Conservation (phyloP, 2,329 filamentous ascomycete species). For the Cryphonectria radicalis region DNA sequence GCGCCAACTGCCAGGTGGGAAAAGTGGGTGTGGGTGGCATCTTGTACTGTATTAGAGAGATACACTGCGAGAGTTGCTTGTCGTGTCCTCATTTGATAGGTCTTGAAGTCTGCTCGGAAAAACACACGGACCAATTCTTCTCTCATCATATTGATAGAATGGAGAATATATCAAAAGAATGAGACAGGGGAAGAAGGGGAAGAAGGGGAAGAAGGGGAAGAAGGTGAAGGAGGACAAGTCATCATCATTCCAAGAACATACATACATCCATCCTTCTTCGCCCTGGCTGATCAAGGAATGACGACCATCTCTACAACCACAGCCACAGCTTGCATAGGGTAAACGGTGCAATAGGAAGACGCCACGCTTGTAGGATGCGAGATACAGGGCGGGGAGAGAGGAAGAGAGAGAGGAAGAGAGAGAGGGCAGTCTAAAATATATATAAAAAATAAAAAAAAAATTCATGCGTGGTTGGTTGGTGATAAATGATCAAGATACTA, state of each 20-base stretch:
- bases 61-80: constrained; percentile 43
- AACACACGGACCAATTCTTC: constrained; percentile 82
- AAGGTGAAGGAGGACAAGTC: background rate
- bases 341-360: constrained; percentile 3
- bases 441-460: background rate
- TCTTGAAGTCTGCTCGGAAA: constrained; percentile 79
- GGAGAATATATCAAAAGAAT: background rate
- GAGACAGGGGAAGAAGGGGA: background rate
- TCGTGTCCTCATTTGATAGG: constrained; percentile 58
- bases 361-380: background rate
- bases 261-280: too few relatives aligned
- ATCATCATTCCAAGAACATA: background rate
- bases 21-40: background rate
- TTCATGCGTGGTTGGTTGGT: constrained; percentile 14
- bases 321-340: background rate
- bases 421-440: too few relatives aligned
- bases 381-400: background rate
- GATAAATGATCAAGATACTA: background rate
- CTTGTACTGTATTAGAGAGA: constrained; percentile 40
- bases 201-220: background rate
- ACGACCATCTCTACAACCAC: too few relatives aligned
- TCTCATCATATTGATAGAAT: constrained; percentile 59
- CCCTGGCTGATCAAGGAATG: too few relatives aligned
- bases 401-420: too few relatives aligned
- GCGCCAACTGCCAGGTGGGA: background rate